Conservation (phyloP, 202 grass and related monocot genomes). For the Bolboschoenoplectus hybrid region DNA sequence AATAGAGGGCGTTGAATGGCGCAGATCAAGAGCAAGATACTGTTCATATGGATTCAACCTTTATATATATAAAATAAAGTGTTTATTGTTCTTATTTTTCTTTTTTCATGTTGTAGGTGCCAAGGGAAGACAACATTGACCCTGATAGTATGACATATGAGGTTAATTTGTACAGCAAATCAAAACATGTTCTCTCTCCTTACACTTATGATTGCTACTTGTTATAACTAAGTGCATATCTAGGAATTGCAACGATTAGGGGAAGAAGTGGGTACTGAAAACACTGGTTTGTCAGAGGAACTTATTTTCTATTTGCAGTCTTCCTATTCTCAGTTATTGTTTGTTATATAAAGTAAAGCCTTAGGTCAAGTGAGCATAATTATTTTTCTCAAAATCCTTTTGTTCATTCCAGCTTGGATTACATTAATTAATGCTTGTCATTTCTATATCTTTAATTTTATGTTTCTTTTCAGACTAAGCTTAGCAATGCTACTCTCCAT, state of each 20-base stretch:
- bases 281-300: constrained; percentile 75
- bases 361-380: no score
- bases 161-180: constrained; percentile 45
- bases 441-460: no score
- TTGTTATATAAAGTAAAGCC: no score
- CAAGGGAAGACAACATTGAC: constrained; percentile 57
- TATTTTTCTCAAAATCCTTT: no score
- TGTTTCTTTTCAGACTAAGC: no score
- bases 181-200: not conserved
- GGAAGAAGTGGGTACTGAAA: constrained; percentile 69
- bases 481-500: no score
- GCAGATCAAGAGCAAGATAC: not conserved
- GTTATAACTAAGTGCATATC: constrained; percentile 24
- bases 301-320: constrained; percentile 59
- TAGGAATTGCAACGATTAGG: constrained; percentile 71
- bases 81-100: not conserved
- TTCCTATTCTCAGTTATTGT: not conserved
- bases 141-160: constrained; percentile 87
- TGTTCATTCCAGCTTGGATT: no score
- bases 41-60: not conserved
- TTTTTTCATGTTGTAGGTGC: constrained; percentile 40
- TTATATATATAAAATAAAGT: not conserved
- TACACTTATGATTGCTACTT: constrained; percentile 29
- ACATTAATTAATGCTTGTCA: no score
- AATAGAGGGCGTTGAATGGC: not conserved